Evolutionary conservation across 257 asterid genomes (phyloP), one percentile per base, ranked within the genome.

Genomic region (Paulownia fortunei): DNA sequence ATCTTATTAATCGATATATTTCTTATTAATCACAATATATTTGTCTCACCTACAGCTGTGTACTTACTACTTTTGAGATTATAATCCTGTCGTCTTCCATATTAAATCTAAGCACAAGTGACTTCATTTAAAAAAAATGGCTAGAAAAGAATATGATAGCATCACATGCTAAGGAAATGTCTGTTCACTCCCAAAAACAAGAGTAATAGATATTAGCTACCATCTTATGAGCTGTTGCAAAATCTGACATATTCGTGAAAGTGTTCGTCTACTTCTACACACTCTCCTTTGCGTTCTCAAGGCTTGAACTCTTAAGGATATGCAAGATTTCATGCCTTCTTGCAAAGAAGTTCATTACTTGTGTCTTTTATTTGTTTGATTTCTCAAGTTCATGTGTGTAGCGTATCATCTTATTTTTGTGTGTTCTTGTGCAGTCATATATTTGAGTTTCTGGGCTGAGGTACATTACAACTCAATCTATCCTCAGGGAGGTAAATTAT

Each of bases 371-470:
- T n/a, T n/a, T n/a, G n/a, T n/a, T n/a, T n/a, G n/a, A n/a, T n/a
- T n/a, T n/a, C n/a, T n/a, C n/a, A n/a, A n/a, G n/a, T n/a, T n/a
- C n/a, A n/a, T n/a, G n/a, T n/a, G n/a, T n/a, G n/a, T n/a, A n/a
- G n/a, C n/a, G n/a, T n/a, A n/a, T n/a, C n/a, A n/a, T n/a, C n/a
- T n/a, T n/a, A n/a, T n/a, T n/a, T n/a, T n/a, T 27, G 24, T 56
- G 66, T 49, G 7, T 65, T 42, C 67, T 60, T 3, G 23, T 82
- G 91, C 96, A 96, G 99, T 90, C 55, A 87, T 93, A 72, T 86
- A 82, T 79, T 81, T 96, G 82, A 96, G 99, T 73, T 95, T 95
- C 83, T 95, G 99, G 99, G 95, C 99, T 4, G 99, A 95, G 89
- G 99, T 95, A 69, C 99, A 95, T 79, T 95, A 95, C 88, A 93